These are phyloP conservation scores for Basidiobolus meristosporus DNA, from an alignment of 371 early-diverging fungal species.

Conservation along the genomic window DNA sequence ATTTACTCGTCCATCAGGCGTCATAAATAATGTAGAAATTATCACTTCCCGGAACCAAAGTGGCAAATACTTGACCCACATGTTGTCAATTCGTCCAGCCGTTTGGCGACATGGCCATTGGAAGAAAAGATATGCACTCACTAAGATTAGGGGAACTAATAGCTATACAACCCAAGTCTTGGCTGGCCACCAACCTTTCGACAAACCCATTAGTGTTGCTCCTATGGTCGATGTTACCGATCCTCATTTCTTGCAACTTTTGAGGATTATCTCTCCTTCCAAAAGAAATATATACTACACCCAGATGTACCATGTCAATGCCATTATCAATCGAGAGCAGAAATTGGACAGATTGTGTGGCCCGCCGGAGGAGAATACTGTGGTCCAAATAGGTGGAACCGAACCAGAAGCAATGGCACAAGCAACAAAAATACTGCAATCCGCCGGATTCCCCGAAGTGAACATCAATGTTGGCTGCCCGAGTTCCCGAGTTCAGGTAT, in stretches of 20 bases:
- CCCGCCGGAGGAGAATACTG: slow-evolving; percentile 19
- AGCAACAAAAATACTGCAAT: slow-evolving; percentile 22
- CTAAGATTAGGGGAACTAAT: too few species aligned
- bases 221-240: slow-evolving; percentile 68
- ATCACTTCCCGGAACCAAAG: too few species aligned
- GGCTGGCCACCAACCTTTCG: too few species aligned
- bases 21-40: too few species aligned
- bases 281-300: slow-evolving; percentile 45
- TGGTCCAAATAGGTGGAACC: slow-evolving; percentile 41
- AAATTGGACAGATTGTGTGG: slow-evolving; percentile 10
- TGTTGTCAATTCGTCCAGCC: too few species aligned
- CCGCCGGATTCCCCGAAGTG: slow-evolving; percentile 26
- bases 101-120: too few species aligned
- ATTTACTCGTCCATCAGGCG: too few species aligned
- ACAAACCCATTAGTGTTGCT: slow-evolving; percentile 47
- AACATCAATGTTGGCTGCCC: slow-evolving; percentile 68
- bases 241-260: slow-evolving; percentile 37
- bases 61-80: too few species aligned
- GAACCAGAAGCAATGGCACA: slow-evolving; percentile 24
- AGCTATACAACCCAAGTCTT: too few species aligned
- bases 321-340: slow-evolving; percentile 21
- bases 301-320: slow-evolving; percentile 60
- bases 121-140: too few species aligned
- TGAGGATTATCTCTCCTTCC: slow-evolving; percentile 41
- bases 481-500: slow-evolving; percentile 39